phyloP scores from a whole-genome alignment of 2,329 filamentous ascomycete genomes.

The Ophiocordyceps australis region DNA sequence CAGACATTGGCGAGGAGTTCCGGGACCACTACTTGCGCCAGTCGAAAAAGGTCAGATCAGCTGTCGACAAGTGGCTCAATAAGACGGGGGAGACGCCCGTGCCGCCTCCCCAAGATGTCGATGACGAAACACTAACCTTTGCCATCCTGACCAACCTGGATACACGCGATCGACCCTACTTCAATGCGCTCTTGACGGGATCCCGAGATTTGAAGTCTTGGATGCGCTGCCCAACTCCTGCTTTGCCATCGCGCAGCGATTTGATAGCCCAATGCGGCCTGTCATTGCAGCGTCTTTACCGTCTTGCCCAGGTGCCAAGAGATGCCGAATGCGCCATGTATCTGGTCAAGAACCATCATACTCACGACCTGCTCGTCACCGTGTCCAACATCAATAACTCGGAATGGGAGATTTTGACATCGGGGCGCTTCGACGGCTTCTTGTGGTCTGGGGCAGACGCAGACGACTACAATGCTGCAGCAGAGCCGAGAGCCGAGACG shows the following conservation, averaged over 20 bases:
- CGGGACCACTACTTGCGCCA: conserved; percentile 83
- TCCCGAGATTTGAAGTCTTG: conserved; percentile 36
- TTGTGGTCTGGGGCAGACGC: conserved; percentile 77
- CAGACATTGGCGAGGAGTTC: conserved; percentile 87
- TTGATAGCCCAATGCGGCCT: conserved; percentile 58
- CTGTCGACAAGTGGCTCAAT: conserved; percentile 78
- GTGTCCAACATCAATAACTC: conserved; percentile 72
- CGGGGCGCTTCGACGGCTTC: conserved; percentile 89
- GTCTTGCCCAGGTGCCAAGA: conserved; percentile 52
- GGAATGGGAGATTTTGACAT: conserved; percentile 94
- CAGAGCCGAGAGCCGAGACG: conserved; percentile 35
- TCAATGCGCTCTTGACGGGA: conserved; percentile 59
- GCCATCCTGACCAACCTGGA: conserved; percentile 81
- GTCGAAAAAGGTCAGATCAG: conserved; percentile 80
- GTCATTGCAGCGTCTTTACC: conserved; percentile 73
- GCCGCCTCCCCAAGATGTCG: conserved; percentile 70
- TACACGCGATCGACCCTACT: conserved; percentile 56
- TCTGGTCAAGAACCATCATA: conserved; percentile 61
- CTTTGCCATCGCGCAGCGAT: conserved; percentile 47
- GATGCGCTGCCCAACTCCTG: conserved; percentile 50
- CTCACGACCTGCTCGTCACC: conserved; percentile 77
- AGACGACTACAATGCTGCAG: conserved; percentile 23
- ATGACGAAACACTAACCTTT: conserved; percentile 86
- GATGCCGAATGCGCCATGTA: conserved; percentile 78
- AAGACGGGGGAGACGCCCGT: conserved; percentile 58